A percentile compares a stretch with the other conserved stretches of the same genome.
Conservation (phyloP, 2,329 filamentous ascomycete species). For the Fusarium hostae region DNA sequence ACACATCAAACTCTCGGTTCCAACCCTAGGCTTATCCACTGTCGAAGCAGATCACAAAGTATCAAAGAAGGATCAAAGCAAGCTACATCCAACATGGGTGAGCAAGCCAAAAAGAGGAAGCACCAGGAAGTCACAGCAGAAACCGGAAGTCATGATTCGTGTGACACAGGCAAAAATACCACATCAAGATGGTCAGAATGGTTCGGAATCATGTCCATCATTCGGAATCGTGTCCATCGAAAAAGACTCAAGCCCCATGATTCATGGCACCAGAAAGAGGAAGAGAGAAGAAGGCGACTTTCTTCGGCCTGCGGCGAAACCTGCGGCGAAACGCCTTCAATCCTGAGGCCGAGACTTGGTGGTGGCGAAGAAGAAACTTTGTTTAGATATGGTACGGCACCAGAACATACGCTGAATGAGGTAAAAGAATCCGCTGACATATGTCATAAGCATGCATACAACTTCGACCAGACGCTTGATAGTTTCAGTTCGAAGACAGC, state of each 20-base stretch:
- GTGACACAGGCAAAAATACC: background rate
- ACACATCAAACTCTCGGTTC: conserved; percentile 21
- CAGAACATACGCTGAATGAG: background rate
- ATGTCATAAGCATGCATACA: background rate
- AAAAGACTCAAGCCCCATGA: background rate
- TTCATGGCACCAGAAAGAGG: background rate
- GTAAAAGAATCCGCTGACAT: background rate
- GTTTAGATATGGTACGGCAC: background rate
- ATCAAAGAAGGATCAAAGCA: conserved; percentile 1
- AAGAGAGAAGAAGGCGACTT: background rate
- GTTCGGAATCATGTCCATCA: background rate
- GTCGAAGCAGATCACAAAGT: background rate
- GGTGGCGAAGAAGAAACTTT: background rate
- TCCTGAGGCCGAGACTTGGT: background rate
- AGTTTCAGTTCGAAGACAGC: background rate
- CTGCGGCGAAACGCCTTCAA: background rate
- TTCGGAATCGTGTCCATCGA: background rate
- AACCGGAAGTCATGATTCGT: background rate
- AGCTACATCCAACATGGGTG: conserved; percentile 17
- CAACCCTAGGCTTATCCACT: conserved; percentile 3
- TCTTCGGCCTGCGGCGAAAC: background rate
- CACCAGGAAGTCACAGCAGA: background rate
- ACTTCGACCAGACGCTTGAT: background rate
- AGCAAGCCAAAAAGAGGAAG: background rate
- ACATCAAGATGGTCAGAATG: background rate